Evolutionary conservation across 805 yeast species (phyloP).

Genomic region (Metschnikowia hibisci): DNA sequence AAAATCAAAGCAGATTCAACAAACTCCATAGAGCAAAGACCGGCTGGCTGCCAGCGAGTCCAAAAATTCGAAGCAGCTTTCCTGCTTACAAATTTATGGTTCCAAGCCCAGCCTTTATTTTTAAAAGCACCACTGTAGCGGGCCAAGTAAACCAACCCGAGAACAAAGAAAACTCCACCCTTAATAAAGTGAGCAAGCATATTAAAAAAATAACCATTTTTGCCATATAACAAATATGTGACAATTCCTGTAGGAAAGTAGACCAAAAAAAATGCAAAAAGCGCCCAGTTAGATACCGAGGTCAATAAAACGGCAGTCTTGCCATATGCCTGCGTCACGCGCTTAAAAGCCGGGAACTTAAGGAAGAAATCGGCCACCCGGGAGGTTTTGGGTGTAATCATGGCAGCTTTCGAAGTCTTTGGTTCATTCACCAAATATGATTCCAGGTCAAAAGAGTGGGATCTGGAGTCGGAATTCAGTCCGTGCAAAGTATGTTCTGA

Average conservation of each 20-base stretch:
- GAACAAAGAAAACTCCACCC: slow-evolving; percentile 79
- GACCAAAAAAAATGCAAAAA: slow-evolving; percentile 55
- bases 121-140: slow-evolving; percentile 82
- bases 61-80: slow-evolving; percentile 29
- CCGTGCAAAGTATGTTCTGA: slow-evolving; percentile 14
- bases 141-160: slow-evolving; percentile 78
- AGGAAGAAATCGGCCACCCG: slow-evolving; percentile 10
- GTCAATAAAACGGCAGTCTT: slow-evolving; percentile 13
- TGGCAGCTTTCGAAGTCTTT: slow-evolving; percentile 24
- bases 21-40: slow-evolving; percentile 76
- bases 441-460: slow-evolving; percentile 24
- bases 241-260: slow-evolving; percentile 62
- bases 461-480: slow-evolving; percentile 12
- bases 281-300: slow-evolving; percentile 52
- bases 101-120: slow-evolving; percentile 90
- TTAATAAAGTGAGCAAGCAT: slow-evolving; percentile 92
- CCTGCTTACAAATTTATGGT: slow-evolving; percentile 30
- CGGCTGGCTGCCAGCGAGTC: slow-evolving; percentile 38
- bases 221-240: slow-evolving; percentile 66
- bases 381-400: slow-evolving; percentile 12
- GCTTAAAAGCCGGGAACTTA: slow-evolving; percentile 13
- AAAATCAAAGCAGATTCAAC: slow-evolving; percentile 76
- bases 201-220: slow-evolving; percentile 66
- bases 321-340: slow-evolving; percentile 21
- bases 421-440: slow-evolving; percentile 17